phyloP scores from a whole-genome alignment of 1,284 basidiomycete species.

The Coriolopsis trogii region DNA sequence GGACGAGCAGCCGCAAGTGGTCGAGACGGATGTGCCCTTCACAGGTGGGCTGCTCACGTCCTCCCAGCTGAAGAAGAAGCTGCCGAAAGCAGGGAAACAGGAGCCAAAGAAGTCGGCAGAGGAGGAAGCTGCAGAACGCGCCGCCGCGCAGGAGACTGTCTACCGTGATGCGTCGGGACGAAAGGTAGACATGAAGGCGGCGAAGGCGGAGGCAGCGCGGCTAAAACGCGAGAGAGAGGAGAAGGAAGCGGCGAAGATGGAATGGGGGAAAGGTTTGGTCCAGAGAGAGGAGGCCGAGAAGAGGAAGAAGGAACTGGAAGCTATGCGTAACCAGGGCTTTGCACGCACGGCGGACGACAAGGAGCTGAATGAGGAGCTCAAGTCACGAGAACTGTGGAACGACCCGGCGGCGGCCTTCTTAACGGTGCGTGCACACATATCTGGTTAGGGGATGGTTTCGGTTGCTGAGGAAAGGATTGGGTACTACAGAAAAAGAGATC shows the following conservation, averaged over 20 bases:
- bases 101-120: conserved; percentile 42
- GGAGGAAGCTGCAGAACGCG: conserved; percentile 54
- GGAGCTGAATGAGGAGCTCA: conserved; percentile 84
- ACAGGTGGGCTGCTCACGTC: conserved; percentile 80
- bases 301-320: conserved; percentile 64
- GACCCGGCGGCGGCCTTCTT: conserved; percentile 95
- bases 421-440: conserved; percentile 78
- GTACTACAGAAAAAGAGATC: conserved; percentile 65
- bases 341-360: conserved; percentile 83
- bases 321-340: conserved; percentile 67
- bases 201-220: conserved; percentile 79
- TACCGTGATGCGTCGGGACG: conserved; percentile 91
- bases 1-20: conserved; percentile 75
- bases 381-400: conserved; percentile 85
- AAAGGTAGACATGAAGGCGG: conserved; percentile 87
- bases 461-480: no score
- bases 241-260: conserved; percentile 88
- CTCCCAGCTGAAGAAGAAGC: conserved; percentile 60
- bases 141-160: conserved; percentile 83
- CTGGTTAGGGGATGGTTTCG: no score
- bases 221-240: conserved; percentile 80
- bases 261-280: conserved; percentile 95
- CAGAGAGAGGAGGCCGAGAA: conserved; percentile 82
- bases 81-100: conserved; percentile 35
- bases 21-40: conserved; percentile 48